Conservation (phyloP, 768 basidiomycete genomes). For the Lentinus tigrinus region DNA sequence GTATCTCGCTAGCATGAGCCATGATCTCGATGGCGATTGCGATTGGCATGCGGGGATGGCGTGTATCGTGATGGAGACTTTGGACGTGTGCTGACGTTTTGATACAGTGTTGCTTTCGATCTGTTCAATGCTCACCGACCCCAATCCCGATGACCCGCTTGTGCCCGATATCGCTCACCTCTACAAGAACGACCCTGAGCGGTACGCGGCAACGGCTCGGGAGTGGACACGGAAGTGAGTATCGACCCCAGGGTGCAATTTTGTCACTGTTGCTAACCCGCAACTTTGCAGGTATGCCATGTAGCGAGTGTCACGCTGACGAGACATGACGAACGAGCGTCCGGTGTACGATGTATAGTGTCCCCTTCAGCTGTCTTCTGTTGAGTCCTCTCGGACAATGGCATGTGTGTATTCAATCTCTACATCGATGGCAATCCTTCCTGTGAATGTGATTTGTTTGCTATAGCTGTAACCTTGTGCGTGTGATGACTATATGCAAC, state of each 20-base stretch:
- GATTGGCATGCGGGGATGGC: not conserved
- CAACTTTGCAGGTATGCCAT: conserved; percentile 51
- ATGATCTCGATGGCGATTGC: not conserved
- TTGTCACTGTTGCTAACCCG: too few species aligned
- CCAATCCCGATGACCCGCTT: conserved; percentile 98
- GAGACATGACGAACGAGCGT: conserved; percentile 15
- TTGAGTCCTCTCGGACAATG: conserved; percentile 7
- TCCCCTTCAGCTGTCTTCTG: conserved; percentile 13
- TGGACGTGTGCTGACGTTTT: conserved; percentile 1
- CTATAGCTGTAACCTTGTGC: not conserved
- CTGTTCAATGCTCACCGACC: conserved; percentile 99
- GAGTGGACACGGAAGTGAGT: conserved; percentile 99
- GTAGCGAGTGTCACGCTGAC: conserved; percentile 35
- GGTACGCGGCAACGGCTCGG: conserved; percentile 96
- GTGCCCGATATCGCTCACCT: conserved; percentile 98
- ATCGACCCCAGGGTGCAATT: too few species aligned
- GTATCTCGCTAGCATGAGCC: not conserved
- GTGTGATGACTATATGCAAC: too few species aligned
- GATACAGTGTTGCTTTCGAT: conserved; percentile 87
- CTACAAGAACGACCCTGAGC: conserved; percentile 97
- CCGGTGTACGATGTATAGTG: conserved; percentile 23
- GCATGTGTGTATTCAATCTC: conserved; percentile 17
- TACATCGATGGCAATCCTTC: conserved; percentile 13
- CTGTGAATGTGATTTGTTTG: not conserved
- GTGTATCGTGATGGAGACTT: not conserved